Evolutionary conservation across 129 eudicot species (phyloP).

Genomic region (Artemisia argyi): DNA sequence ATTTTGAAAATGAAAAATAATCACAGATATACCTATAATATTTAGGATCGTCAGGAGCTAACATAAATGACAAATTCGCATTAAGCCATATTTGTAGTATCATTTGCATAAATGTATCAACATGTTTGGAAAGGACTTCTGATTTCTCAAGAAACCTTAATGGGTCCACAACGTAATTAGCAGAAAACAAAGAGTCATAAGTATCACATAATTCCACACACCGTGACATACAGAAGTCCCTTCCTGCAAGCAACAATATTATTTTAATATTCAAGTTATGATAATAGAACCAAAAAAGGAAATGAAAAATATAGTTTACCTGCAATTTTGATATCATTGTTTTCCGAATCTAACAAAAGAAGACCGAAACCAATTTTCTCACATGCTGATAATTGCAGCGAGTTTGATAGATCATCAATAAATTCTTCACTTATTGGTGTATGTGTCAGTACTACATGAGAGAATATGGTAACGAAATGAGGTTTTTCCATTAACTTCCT

Average conservation of each 20-base stretch:
- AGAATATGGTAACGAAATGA: too few relatives aligned
- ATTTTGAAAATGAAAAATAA: too few relatives aligned
- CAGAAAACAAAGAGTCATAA: slow-evolving; percentile 31
- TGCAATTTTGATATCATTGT: slow-evolving; percentile 41
- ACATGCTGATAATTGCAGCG: slow-evolving; percentile 44
- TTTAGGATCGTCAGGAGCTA: slow-evolving; percentile 26
- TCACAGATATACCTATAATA: too few relatives aligned
- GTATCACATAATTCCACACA: slow-evolving; percentile 42
- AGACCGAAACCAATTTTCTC: slow-evolving; percentile 66
- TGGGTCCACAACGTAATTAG: slow-evolving; percentile 47
- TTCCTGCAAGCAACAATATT: slow-evolving; percentile 51
- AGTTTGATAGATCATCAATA: slow-evolving; percentile 46
- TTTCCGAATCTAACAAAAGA: slow-evolving; percentile 57
- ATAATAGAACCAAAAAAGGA: neutral
- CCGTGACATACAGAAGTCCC: slow-evolving; percentile 56
- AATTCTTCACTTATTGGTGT: slow-evolving; percentile 21
- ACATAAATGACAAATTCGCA: slow-evolving; percentile 38
- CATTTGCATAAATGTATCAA: slow-evolving; percentile 65
- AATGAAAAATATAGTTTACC: slow-evolving; percentile 38
- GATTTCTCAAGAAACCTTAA: slow-evolving; percentile 58
- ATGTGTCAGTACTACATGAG: too few relatives aligned
- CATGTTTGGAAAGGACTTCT: slow-evolving; percentile 58
- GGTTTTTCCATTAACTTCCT: too few relatives aligned
- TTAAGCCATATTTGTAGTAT: slow-evolving; percentile 41
- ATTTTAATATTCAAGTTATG: neutral